Evolutionary conservation across 257 asterid species (phyloP).

Genomic region (Capsicum baccatum): DNA sequence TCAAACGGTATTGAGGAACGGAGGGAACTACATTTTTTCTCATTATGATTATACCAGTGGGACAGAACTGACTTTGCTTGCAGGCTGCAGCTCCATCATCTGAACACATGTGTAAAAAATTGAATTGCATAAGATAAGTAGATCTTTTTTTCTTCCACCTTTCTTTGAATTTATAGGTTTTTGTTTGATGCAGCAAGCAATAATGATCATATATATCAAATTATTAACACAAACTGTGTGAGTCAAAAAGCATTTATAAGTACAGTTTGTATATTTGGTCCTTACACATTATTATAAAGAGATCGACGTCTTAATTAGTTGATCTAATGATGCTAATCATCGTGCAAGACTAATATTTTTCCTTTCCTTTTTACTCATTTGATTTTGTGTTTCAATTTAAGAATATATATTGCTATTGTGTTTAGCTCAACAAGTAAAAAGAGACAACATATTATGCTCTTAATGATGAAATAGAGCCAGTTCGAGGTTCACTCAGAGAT

Average conservation of each 20-base stretch:
- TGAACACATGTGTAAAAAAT: not conserved
- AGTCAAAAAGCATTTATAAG: not conserved
- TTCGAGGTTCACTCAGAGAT: too few species aligned
- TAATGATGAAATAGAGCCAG: too few species aligned
- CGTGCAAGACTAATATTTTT: not conserved
- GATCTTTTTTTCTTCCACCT: not conserved
- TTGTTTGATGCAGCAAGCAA: not conserved
- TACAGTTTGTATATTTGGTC: not conserved
- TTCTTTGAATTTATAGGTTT: constrained; percentile 1
- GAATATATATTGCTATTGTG: not conserved
- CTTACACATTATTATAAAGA: not conserved
- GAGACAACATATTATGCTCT: too few species aligned
- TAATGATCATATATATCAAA: not conserved
- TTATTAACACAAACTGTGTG: not conserved
- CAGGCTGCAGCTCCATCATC: not conserved
- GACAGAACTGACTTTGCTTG: not conserved
- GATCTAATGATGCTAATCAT: not conserved
- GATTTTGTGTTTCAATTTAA: too few species aligned
- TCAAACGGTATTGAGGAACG: too few species aligned
- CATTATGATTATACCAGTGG: not conserved
- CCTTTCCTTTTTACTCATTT: too few species aligned
- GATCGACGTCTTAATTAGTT: not conserved
- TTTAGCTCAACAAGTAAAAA: not conserved
- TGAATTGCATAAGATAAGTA: not conserved
- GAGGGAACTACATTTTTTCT: not conserved